These are phyloP conservation scores for Bruguiera gymnorhiza DNA, from an alignment of 345 rosid species.

Conservation along the genomic window DNA sequence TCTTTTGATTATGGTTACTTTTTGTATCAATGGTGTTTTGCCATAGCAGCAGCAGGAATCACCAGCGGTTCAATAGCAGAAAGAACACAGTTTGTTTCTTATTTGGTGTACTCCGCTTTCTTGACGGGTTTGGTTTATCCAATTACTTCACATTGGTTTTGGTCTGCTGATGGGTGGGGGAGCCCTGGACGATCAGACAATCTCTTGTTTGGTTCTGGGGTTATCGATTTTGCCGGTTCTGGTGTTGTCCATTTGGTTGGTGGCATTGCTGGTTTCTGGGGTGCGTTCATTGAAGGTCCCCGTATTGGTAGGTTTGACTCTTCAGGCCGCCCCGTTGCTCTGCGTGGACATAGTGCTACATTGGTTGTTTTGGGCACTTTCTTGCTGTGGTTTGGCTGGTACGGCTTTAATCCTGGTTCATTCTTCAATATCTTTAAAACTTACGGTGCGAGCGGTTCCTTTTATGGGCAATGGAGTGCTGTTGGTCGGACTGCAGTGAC, in stretches of 20 bases:
- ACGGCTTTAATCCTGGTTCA: slow-evolving; percentile 48
- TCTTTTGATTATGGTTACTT: slow-evolving; percentile 27
- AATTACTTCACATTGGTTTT: slow-evolving; percentile 42
- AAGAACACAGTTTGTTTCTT: slow-evolving; percentile 18
- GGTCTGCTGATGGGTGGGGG: slow-evolving; percentile 48
- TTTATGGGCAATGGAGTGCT: slow-evolving; percentile 47
- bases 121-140: slow-evolving; percentile 47
- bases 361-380: slow-evolving; percentile 45
- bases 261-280: slow-evolving; percentile 43
- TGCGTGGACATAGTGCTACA: slow-evolving; percentile 42
- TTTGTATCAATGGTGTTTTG: slow-evolving; percentile 46
- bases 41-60: slow-evolving; percentile 48
- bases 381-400: slow-evolving; percentile 44
- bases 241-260: slow-evolving; percentile 50
- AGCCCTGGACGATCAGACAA: slow-evolving; percentile 33
- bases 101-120: slow-evolving; percentile 34
- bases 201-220: slow-evolving; percentile 36
- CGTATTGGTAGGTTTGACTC: slow-evolving; percentile 34
- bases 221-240: slow-evolving; percentile 40
- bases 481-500: slow-evolving; percentile 44
- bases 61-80: slow-evolving; percentile 39
- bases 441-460: slow-evolving; percentile 25
- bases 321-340: slow-evolving; percentile 13
- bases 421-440: slow-evolving; percentile 30
- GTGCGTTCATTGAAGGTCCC: slow-evolving; percentile 45